These are phyloP conservation scores for Trametes maxima DNA, from an alignment of 768 basidiomycete species.

Conservation along the genomic window DNA sequence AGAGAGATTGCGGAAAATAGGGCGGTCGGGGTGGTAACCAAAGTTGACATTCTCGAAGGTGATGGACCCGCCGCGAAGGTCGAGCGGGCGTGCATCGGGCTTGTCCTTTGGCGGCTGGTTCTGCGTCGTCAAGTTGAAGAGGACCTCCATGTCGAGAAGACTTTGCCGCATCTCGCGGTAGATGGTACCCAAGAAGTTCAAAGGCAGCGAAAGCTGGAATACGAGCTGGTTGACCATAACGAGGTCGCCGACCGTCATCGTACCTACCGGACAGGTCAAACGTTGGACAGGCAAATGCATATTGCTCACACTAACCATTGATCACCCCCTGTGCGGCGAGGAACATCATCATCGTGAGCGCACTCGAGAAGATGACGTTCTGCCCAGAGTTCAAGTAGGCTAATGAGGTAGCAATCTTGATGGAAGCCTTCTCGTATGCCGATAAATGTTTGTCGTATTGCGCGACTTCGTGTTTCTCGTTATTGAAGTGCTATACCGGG, in stretches of 20 bases:
- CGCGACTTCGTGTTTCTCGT: conserved; percentile 86
- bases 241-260: conserved; percentile 97
- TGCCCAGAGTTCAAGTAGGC: conserved; percentile 96
- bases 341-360: conserved; percentile 94
- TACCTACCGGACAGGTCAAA: conserved; percentile 52
- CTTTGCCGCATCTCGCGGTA: conserved; percentile 97
- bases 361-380: conserved; percentile 93
- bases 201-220: conserved; percentile 93
- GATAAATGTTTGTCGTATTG: conserved; percentile 91
- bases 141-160: conserved; percentile 93
- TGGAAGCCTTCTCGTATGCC: conserved; percentile 86
- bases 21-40: conserved; percentile 87
- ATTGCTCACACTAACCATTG: conserved; percentile 55
- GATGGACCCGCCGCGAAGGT: conserved; percentile 81
- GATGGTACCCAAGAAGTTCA: conserved; percentile 96
- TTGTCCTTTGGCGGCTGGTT: conserved; percentile 73
- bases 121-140: conserved; percentile 87
- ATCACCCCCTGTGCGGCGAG: conserved; percentile 93
- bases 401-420: conserved; percentile 94
- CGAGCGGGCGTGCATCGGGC: conserved; percentile 65
- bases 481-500: conserved; percentile 85
- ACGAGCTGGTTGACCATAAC: conserved; percentile 99
- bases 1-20: conserved; percentile 85
- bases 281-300: background rate
- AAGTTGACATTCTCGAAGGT: conserved; percentile 92